Conservation (phyloP, 495 filamentous ascomycete genomes). For the Penicillium antarcticum region DNA sequence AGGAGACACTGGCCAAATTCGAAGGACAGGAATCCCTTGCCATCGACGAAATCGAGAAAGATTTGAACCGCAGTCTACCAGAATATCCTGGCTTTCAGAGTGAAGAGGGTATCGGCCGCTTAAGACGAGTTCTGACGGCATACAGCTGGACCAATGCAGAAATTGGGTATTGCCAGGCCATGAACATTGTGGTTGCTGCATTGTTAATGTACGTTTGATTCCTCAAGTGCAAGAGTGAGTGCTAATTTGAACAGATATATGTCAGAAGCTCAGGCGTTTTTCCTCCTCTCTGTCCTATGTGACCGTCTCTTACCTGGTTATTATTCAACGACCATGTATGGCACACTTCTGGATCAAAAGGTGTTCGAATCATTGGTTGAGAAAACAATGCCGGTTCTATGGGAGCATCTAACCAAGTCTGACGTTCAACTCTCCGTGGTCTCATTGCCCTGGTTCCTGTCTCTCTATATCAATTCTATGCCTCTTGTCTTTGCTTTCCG, state of each 20-base stretch:
- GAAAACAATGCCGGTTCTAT: slow-evolving; percentile 97
- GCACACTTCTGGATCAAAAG: slow-evolving; percentile 90
- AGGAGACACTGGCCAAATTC: slow-evolving; percentile 78
- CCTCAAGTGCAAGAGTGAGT: neutral
- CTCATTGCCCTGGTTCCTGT: slow-evolving; percentile 96
- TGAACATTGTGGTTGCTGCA: slow-evolving; percentile 98
- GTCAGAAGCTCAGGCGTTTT: slow-evolving; percentile 96
- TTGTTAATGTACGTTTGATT: slow-evolving; percentile 66
- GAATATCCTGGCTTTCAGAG: slow-evolving; percentile 98
- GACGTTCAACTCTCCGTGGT: slow-evolving; percentile 99
- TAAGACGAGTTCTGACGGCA: slow-evolving; percentile 86
- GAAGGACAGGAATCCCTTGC: slow-evolving; percentile 82
- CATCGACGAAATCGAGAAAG: slow-evolving; percentile 98
- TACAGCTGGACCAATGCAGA: slow-evolving; percentile 96
- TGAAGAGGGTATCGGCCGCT: slow-evolving; percentile 87
- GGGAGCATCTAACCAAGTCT: slow-evolving; percentile 92
- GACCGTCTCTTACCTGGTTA: slow-evolving; percentile 93
- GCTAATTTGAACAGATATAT: slow-evolving; percentile 65
- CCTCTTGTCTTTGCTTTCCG: slow-evolving; percentile 94
- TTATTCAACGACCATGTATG: slow-evolving; percentile 98
- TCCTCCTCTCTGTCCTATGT: slow-evolving; percentile 85
- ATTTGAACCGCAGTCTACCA: slow-evolving; percentile 90
- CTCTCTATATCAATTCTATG: slow-evolving; percentile 99
- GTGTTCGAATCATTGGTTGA: slow-evolving; percentile 97
- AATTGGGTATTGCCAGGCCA: slow-evolving; percentile 97